Evolutionary conservation across 2,329 filamentous ascomycete species (phyloP).

Genomic region (Cladophialophora carrionii): DNA sequence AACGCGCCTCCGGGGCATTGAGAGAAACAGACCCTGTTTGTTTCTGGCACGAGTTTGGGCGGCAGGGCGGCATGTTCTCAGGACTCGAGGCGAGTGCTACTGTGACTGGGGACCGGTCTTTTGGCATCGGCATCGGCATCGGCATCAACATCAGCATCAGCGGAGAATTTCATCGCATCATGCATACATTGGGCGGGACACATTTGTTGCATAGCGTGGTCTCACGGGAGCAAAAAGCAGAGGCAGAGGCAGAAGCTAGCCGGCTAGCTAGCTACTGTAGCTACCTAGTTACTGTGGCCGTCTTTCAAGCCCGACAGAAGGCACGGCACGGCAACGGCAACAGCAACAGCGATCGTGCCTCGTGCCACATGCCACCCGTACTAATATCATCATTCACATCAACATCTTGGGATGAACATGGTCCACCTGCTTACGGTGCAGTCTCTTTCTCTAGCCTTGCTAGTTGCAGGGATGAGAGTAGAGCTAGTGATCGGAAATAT

Average conservation of each 20-base stretch:
- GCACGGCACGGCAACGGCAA: not conserved
- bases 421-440: not conserved
- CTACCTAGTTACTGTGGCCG: too few species aligned
- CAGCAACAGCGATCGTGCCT: not conserved
- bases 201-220: not conserved
- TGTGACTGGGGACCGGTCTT: not conserved
- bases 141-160: too few species aligned
- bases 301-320: not conserved
- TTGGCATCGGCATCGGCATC: not conserved
- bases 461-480: too few species aligned
- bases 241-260: too few species aligned
- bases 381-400: not conserved
- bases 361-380: not conserved
- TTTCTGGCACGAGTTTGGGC: not conserved
- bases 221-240: not conserved
- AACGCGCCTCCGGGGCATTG: slow-evolving; percentile 45
- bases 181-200: not conserved
- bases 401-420: not conserved
- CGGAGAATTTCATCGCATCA: not conserved
- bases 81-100: not conserved
- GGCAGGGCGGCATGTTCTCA: not conserved
- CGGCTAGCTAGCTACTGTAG: not conserved
- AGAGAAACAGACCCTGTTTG: not conserved
- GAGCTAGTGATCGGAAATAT: too few species aligned
- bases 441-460: not conserved